Percentiles rank a stretch among this genome's conserved stretches.
phyloP scores from a whole-genome alignment of 2,329 filamentous ascomycete genomes.

The Cladobotryum protrusum region DNA sequence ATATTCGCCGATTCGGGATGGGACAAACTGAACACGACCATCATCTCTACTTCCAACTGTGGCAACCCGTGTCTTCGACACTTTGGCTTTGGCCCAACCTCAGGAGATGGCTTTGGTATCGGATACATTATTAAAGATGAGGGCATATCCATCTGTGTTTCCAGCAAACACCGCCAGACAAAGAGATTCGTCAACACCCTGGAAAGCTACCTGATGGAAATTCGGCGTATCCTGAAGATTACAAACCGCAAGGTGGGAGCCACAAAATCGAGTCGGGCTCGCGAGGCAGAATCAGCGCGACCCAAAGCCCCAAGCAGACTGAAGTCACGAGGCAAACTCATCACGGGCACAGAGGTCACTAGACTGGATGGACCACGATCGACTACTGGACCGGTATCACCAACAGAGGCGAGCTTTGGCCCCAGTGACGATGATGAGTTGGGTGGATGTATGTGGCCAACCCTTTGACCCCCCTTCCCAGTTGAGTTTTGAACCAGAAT shows the following conservation, averaged over 20 bases:
- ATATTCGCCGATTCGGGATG: constrained; percentile 86
- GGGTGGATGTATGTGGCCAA: constrained; percentile 73
- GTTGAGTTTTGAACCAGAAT: neutral
- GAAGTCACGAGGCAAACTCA: constrained; percentile 68
- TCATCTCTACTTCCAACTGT: constrained; percentile 96
- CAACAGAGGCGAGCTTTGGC: constrained; percentile 62
- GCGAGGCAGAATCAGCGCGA: constrained; percentile 43
- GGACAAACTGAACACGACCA: constrained; percentile 92
- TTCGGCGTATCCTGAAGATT: constrained; percentile 74
- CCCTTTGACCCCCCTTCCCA: neutral
- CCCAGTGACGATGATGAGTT: constrained; percentile 82
- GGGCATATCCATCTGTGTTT: constrained; percentile 82
- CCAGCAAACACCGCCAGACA: constrained; percentile 90
- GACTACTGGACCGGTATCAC: constrained; percentile 48
- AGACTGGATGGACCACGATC: constrained; percentile 30
- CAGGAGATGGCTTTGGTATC: constrained; percentile 90
- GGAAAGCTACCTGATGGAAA: constrained; percentile 85
- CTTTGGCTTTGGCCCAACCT: constrained; percentile 94
- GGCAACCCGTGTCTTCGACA: constrained; percentile 91
- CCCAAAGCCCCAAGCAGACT: constrained; percentile 40
- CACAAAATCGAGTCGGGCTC: constrained; percentile 42
- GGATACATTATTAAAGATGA: constrained; percentile 91
- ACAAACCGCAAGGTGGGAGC: constrained; percentile 44
- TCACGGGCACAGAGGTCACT: constrained; percentile 50
- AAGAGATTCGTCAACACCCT: constrained; percentile 82